Evolutionary conservation across 768 basidiomycete genomes (phyloP), one percentile per base, ranked within the genome.

Genomic region (Boletales sp.): DNA sequence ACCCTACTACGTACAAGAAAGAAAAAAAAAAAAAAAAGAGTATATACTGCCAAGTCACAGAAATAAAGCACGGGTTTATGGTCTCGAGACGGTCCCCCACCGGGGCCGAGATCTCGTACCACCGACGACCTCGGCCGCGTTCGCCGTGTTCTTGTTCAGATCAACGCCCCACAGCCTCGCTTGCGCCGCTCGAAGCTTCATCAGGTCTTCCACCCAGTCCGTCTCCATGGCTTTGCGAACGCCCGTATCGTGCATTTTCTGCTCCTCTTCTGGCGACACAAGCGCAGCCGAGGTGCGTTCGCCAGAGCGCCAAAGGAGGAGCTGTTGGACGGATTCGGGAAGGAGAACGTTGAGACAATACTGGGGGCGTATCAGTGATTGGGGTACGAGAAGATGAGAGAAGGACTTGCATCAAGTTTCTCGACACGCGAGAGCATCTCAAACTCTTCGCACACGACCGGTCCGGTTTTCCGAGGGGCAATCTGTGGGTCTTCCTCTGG

Each of bases 271-370:
- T 0, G 62, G 59, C 3, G 78, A 65, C 11, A 86, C 74, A 10
- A 87, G 67, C 5, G 71, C 69, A 7, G 72, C 37, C 0, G 77
- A 75, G 1, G 64, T 74, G 25, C 89, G 84, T 33, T 75, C 66
- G 1, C 84, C 86, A 14, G 70, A 70, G 11, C 86, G 80, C 85
- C 87, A 90, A 13, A 89, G 68, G n/a, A 87, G 71, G 9, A 91
- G 72, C 59, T 91, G 89, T 38, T 83, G 71, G 36, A 87, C 72
- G 4, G 84, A 76, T 64, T 89, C 88, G 3, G 82, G 85, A 5
- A 89, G 73, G 11, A 91, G 77, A 30, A 91, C 75, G 51, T 85
- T 81, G 34, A 79, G 67, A 60, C 86, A 87, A 56, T 89, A 90
- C 86, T 89, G 54, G 30, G 13, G 19, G 41, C 44, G 17, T 5